Conservation (phyloP, 768 basidiomycete genomes). For the Lenzites betulinus region DNA sequence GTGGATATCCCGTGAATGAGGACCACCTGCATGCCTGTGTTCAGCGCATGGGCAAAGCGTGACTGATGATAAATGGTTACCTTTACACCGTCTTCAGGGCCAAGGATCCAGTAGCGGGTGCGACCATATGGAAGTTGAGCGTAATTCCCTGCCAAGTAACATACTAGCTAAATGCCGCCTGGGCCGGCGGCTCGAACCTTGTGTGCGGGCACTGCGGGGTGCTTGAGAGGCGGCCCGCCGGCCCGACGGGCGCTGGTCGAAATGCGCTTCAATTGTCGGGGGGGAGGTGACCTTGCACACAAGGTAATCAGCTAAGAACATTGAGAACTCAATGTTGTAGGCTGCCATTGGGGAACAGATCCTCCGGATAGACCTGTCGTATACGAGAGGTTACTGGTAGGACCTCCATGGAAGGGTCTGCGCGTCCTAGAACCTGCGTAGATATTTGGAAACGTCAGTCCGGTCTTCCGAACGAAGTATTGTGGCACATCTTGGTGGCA, state of each 20-base stretch:
- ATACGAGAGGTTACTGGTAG: constrained; percentile 22
- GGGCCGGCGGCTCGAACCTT: too few relatives aligned
- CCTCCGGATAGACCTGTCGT: constrained; percentile 33
- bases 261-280: too few relatives aligned
- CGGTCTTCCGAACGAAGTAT: neutral
- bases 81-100: constrained; percentile 69
- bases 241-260: too few relatives aligned
- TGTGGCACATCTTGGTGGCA: too few relatives aligned
- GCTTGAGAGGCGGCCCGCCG: too few relatives aligned
- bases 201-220: too few relatives aligned
- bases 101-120: constrained; percentile 71
- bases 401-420: constrained; percentile 30
- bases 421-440: constrained; percentile 24
- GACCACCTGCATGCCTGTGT: constrained; percentile 51
- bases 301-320: too few relatives aligned
- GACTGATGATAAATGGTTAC: constrained; percentile 35
- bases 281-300: too few relatives aligned
- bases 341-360: constrained; percentile 33
- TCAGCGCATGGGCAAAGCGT: neutral
- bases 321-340: neutral
- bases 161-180: constrained; percentile 33
- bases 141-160: constrained; percentile 56
- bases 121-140: constrained; percentile 63
- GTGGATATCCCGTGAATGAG: constrained; percentile 78
- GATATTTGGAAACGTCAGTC: neutral